A percentile compares a stretch with the other conserved stretches of the same genome.
Evolutionary conservation across 2,329 filamentous ascomycete species (phyloP).

Genomic region (Fusarium ramigenum): DNA sequence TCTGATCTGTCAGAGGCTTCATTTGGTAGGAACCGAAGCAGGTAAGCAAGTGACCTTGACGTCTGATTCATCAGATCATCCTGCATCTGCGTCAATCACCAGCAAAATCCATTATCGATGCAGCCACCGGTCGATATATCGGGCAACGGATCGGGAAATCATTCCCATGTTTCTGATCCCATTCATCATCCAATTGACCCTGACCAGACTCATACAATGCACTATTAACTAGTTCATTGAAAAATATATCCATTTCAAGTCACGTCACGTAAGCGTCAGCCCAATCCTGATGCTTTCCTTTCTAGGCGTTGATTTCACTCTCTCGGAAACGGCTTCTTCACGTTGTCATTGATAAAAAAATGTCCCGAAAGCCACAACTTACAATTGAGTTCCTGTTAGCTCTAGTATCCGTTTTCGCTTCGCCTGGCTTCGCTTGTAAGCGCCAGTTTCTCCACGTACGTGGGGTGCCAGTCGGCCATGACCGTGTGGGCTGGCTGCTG

Average conservation of each 20-base stretch:
- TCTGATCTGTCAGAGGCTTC: slow-evolving; percentile 26
- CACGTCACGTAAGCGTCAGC: slow-evolving; percentile 39
- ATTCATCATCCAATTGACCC: not conserved
- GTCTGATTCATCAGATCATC: slow-evolving; percentile 34
- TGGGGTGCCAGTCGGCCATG: slow-evolving; percentile 41
- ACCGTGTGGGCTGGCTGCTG: slow-evolving; percentile 26
- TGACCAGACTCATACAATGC: not conserved
- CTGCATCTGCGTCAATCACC: not conserved
- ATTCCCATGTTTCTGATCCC: not conserved
- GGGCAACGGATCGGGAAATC: slow-evolving; percentile 32
- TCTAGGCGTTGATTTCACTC: not conserved
- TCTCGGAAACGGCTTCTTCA: slow-evolving; percentile 6
- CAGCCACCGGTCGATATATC: slow-evolving; percentile 21
- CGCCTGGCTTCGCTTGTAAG: slow-evolving; percentile 33
- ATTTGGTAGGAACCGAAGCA: slow-evolving; percentile 8
- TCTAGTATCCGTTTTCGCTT: slow-evolving; percentile 21
- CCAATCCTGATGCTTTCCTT: slow-evolving; percentile 12
- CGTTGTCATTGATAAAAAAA: slow-evolving; percentile 22
- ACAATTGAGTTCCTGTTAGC: slow-evolving; percentile 29
- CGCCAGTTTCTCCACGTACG: slow-evolving; percentile 36
- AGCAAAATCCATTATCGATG: not conserved
- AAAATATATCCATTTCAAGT: not conserved
- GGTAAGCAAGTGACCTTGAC: slow-evolving; percentile 8
- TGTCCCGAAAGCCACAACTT: slow-evolving; percentile 9
- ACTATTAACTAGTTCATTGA: slow-evolving; percentile 4